Base-by-base conservation (phyloP, 331 rosid genomes). In the Telfairia occidentalis region DNA sequence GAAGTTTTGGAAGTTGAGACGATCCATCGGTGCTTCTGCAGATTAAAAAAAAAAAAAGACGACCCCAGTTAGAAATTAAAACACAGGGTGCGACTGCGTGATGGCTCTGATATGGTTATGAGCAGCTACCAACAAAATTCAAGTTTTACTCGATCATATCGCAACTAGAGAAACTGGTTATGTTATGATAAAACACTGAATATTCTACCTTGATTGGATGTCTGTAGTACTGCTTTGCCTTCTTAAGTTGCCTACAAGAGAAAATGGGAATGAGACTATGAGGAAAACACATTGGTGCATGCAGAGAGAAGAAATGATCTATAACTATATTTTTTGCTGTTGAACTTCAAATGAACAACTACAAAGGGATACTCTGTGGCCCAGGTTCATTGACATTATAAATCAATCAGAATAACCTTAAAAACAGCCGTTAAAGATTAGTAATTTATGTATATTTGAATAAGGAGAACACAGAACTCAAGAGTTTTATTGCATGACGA, bases 241-340 rank as follows among this genome's bases (percentile, higher is more conserved):
- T 48, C 78, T 81, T 50, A 87, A 73, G 18, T 73, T 77, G 8
- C 88, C 96, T 92, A 77, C 46, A 65, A 74, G 76, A 77, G 75
- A 67, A 74, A 42, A 28, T 73, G 37, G 54, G 32, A 40, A 60
- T 63, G 58, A 79, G 59, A 77, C 73, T 11, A 48, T 32, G 57
- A 75, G 42, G 58, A 30, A 32, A 30, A 34, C 5, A 52, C 32
- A 42, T 42, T 65, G 49, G 8, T 19, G 34, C 54, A 48, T 12
- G 55, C 60, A 5, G 23, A 29, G 53, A 38, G 19, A 66, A 67
- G 35, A 42, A 32, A 40, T 42, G 38, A 24, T 42, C 21, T 10
- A 42, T 21, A 66, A 23, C 53, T 67, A 67, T 1, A 6, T 19
- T 10, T 6, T 13, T 24, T 67, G 3, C 7, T 21, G 12, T 23